Percentiles rank a stretch among this genome's conserved stretches.
phyloP scores from a whole-genome alignment of 768 basidiomycete genomes.

The Psilocybe subaeruginosa region DNA sequence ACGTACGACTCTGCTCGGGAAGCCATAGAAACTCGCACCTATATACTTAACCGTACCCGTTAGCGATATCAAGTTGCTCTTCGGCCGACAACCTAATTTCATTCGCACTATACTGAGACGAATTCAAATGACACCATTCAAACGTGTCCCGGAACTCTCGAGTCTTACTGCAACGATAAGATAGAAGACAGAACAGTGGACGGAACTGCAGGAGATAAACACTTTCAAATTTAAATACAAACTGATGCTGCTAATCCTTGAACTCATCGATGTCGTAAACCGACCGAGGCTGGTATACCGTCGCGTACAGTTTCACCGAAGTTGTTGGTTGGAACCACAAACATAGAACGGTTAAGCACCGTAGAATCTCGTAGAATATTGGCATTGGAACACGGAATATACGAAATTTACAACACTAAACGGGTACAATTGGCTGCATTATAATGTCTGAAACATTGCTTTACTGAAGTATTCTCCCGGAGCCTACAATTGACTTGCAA shows the following conservation, averaged over 20 bases:
- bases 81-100: neutral
- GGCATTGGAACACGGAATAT: too few relatives aligned
- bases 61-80: neutral
- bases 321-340: too few relatives aligned
- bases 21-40: too few relatives aligned
- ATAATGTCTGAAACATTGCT: neutral
- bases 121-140: neutral
- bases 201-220: neutral
- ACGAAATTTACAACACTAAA: neutral
- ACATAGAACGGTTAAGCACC: too few relatives aligned
- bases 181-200: neutral
- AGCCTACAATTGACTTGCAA: neutral
- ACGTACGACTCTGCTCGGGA: neutral
- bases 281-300: too few relatives aligned
- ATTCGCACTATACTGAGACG: neutral
- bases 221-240: neutral
- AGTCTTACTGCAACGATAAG: neutral
- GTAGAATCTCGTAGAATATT: too few relatives aligned
- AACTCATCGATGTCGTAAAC: too few relatives aligned
- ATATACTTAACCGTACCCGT: too few relatives aligned
- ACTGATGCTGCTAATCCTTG: too few relatives aligned
- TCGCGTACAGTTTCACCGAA: too few relatives aligned
- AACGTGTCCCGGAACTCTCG: neutral
- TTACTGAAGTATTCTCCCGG: neutral
- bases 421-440: neutral